Evolutionary conservation across 1,284 basidiomycete species (phyloP), one percentile per base, ranked within the genome.

Genomic region (Malassezia arunalokei): DNA sequence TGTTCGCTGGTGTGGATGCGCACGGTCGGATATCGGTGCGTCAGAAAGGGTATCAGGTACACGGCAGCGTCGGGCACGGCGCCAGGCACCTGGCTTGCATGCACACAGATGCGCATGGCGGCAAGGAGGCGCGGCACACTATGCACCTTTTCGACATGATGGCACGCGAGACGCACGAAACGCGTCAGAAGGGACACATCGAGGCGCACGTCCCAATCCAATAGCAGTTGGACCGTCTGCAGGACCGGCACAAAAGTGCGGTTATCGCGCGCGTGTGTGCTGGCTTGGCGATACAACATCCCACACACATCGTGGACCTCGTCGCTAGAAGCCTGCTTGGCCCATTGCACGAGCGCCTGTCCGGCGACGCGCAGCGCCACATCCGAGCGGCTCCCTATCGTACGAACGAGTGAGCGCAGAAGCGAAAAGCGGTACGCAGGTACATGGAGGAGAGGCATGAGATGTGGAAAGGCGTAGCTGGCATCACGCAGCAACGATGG

Each of bases 231-330:
- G 9, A 57, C 47, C 3, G 61, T 58, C 14, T 42, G 32, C 0
- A 67, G 29, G 12, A 54, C 43, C 9, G 67, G 64, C 5, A 69
- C 40, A 32, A 65, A 60, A 15, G 58, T 45, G 0, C 62, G 47
- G 45, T 68, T 69, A 31, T 65, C 50, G 14, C 57, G 55, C 30
- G 61, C 62, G 14, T 60, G 41, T 5, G 33, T 8, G 20, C 47
- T 51, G 14, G 55, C 59, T 5, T 60, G 45, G 1, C 39, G 9
- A 12, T 51, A 47, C 12, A 66, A 47, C 15, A 59, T 53, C 20
- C 2, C 41, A 11, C 60, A 44, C 0, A 63, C 49, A 8, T 40
- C 38, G 27, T 40, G 12, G 4, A 47, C 35, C 8, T n/a, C 24
- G 5, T 37, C 33, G 5, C 14, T 2, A 3, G 29, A 29, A 3